Conservation (phyloP, 331 rosid genomes). For the Cydonia oblonga region DNA sequence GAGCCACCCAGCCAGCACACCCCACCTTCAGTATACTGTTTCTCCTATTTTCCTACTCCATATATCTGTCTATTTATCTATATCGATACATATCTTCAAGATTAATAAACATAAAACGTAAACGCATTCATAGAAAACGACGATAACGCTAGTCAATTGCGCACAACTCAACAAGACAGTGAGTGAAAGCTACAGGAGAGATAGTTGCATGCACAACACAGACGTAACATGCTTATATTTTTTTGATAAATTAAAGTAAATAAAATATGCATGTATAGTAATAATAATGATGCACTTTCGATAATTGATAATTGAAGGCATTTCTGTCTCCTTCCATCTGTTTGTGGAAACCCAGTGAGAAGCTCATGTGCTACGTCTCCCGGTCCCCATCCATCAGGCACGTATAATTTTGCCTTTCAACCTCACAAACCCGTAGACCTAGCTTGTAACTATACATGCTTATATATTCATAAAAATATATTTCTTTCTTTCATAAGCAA, state of each 20-base stretch:
- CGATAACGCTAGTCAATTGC: conserved; percentile 24
- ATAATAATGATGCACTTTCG: not conserved
- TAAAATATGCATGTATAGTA: not conserved
- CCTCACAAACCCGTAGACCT: not conserved
- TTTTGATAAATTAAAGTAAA: not conserved
- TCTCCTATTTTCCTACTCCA: not conserved
- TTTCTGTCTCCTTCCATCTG: conserved; percentile 55
- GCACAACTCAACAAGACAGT: conserved; percentile 31
- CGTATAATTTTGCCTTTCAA: conserved; percentile 6
- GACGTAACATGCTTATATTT: not conserved
- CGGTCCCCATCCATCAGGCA: conserved; percentile 30
- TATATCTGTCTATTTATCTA: not conserved
- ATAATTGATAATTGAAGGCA: not conserved
- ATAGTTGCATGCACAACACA: not conserved
- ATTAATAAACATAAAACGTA: not conserved
- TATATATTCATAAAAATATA: no score
- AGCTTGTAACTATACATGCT: no score
- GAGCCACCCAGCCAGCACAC: conserved; percentile 11
- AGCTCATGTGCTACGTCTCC: not conserved
- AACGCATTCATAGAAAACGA: not conserved
- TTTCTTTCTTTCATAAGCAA: no score
- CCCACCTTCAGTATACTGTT: not conserved
- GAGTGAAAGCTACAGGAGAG: conserved; percentile 15
- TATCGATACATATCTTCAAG: not conserved
- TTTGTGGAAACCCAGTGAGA: conserved; percentile 41